Conservation (phyloP, 2,329 filamentous ascomycete species). For the Fusarium citri region DNA sequence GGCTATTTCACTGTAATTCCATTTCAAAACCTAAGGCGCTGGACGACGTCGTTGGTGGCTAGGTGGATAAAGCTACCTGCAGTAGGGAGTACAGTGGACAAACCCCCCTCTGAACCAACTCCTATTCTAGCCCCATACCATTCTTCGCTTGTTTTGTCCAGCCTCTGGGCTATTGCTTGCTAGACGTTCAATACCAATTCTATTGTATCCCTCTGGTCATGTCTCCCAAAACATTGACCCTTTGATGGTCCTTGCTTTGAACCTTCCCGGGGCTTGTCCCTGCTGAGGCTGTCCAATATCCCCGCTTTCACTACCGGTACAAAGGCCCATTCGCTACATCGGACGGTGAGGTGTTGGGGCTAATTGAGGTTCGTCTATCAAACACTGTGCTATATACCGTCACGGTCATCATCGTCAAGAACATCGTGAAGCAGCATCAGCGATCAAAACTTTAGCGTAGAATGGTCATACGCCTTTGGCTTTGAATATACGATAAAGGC, state of each 20-base stretch:
- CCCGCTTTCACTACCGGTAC: conserved; percentile 27
- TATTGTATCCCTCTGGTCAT: conserved; percentile 22
- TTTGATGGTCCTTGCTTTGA: conserved; percentile 16
- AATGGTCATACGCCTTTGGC: not conserved
- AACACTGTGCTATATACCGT: conserved; percentile 30
- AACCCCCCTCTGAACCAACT: not conserved
- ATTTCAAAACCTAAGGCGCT: conserved; percentile 17
- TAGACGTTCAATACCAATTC: conserved; percentile 6
- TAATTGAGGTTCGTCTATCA: conserved; percentile 10
- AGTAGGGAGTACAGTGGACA: not conserved
- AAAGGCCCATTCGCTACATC: conserved; percentile 24
- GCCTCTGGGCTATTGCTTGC: conserved; percentile 4
- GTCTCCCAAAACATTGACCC: conserved; percentile 24
- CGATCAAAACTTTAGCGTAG: not conserved
- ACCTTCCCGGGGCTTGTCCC: conserved; percentile 7
- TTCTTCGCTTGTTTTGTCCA: conserved; percentile 8
- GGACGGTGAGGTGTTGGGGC: conserved; percentile 16
- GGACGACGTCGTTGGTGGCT: conserved; percentile 29
- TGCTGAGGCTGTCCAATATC: conserved; percentile 19
- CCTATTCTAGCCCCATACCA: conserved; percentile 25
- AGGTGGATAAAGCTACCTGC: conserved; percentile 19
- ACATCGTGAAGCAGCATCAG: not conserved
- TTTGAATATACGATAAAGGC: conserved; percentile 7
- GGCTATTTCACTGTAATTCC: conserved; percentile 23
- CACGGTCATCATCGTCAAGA: conserved; percentile 12